Conservation (phyloP, 352 stramenopile species). For the Phytophthora europaea region DNA sequence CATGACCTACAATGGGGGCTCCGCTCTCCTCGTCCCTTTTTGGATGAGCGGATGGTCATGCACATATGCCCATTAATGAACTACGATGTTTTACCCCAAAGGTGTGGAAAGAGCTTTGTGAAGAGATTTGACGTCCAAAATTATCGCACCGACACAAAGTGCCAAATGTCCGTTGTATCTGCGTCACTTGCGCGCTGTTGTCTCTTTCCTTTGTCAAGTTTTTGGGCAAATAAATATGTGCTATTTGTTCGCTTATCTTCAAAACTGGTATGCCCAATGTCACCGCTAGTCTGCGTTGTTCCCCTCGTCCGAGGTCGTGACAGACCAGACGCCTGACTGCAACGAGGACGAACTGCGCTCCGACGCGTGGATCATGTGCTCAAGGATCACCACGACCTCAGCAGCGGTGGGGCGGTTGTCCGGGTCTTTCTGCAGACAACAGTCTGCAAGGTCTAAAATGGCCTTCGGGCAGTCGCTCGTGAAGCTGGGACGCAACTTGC, state of each 20-base stretch:
- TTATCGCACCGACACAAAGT: no score
- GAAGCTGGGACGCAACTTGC: slow-evolving; percentile 45
- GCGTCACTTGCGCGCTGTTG: no score
- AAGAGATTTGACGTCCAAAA: no score
- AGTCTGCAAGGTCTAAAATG: slow-evolving; percentile 52
- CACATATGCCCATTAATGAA: no score
- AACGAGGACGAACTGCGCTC: slow-evolving; percentile 38
- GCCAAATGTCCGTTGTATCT: no score
- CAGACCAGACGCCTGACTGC: slow-evolving; percentile 36
- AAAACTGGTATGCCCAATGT: slow-evolving; percentile 18
- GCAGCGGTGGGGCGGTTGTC: slow-evolving; percentile 40
- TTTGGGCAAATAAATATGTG: slow-evolving; percentile 32
- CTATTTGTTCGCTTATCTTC: slow-evolving; percentile 10
- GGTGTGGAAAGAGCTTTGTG: no score
- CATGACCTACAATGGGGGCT: no score
- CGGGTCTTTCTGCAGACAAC: slow-evolving; percentile 47
- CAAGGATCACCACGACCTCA: slow-evolving; percentile 49
- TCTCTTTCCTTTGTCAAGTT: no score
- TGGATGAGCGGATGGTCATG: no score
- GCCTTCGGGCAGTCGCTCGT: slow-evolving; percentile 46
- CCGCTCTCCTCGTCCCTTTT: no score
- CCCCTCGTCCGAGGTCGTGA: slow-evolving; percentile 32
- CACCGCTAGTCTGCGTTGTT: slow-evolving; percentile 1
- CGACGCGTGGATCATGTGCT: slow-evolving; percentile 45
- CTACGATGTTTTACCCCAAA: no score